A percentile compares a stretch with the other conserved stretches of the same genome.
Conservation (phyloP, 805 yeast species). For the Ogataea polymorpha region DNA sequence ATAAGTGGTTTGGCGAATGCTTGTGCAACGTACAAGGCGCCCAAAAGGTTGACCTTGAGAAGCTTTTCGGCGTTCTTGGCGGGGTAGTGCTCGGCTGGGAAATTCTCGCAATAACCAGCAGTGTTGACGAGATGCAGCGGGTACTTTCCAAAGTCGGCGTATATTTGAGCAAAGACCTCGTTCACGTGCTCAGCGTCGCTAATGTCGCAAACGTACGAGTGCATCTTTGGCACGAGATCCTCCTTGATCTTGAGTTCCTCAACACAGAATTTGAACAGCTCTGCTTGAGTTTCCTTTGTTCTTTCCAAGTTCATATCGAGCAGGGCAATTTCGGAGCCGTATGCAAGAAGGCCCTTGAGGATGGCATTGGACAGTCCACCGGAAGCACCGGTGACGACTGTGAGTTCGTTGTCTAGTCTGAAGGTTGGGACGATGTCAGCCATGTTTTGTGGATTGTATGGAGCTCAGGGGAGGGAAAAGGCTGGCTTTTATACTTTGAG, state of each 20-base stretch:
- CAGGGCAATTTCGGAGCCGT: conserved; percentile 75
- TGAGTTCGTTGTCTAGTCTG: conserved; percentile 67
- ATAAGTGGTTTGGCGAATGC: conserved; percentile 68
- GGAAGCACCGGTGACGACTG: conserved; percentile 77
- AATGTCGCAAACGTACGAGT: conserved; percentile 73
- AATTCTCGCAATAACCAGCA: conserved; percentile 85
- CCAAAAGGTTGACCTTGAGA: conserved; percentile 69
- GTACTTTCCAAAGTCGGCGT: conserved; percentile 55
- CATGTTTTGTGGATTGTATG: conserved; percentile 13
- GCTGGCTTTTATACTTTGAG: conserved; percentile 1
- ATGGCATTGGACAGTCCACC: conserved; percentile 72
- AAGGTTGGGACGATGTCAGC: conserved; percentile 51
- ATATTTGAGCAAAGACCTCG: conserved; percentile 49
- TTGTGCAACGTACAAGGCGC: conserved; percentile 72
- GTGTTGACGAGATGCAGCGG: conserved; percentile 69
- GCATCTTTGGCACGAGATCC: conserved; percentile 37
- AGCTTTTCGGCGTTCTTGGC: conserved; percentile 64
- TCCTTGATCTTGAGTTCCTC: conserved; percentile 27
- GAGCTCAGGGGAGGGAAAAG: background rate
- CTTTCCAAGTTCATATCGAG: conserved; percentile 64
- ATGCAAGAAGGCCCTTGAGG: conserved; percentile 64
- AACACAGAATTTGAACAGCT: conserved; percentile 30
- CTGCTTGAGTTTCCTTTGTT: conserved; percentile 53
- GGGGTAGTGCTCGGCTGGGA: conserved; percentile 75
- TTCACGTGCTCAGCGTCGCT: conserved; percentile 62